Base-by-base conservation (phyloP, 2,329 filamentous ascomycete genomes). In the Aspergillus candidus region DNA sequence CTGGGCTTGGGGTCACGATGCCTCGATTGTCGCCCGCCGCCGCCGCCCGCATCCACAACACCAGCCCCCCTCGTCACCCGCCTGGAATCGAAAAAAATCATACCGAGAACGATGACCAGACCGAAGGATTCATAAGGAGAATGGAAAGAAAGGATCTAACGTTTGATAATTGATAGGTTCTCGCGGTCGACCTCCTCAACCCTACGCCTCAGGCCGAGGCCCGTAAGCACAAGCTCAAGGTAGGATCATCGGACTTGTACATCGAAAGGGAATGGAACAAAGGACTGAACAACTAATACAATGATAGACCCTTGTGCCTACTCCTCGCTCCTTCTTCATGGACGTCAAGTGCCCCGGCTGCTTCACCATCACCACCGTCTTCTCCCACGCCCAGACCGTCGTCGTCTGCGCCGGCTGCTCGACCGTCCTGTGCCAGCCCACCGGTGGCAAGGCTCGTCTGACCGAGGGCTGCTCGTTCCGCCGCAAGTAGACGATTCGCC, bases 141-240 rank as follows among this genome's bases (percentile, higher is more conserved):
- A 60, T 44, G 45, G 30, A 50, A 45, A 35, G 44, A 43, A 43
- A 46, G 22, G 22, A 27, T 27, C 22, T 27, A 27, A 27, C 22
- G 22, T 44, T 41, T 38, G 33, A 22, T 27, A 32, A 32, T 7
- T 3, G 46, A 60, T 71, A 97, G 93, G 91, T 97, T 94, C 89
- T 98, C 86, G 93, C 93, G 76, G 88, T 97, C 82, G 93, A 98
- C 83, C 90, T 98, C 70, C 86, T 98, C 77, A 97, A 98, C 88
- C 93, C 93, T 72, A 87, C 86, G 72, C 86, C 91, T 77, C 88
- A 88, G 76, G 84, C 91, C 75, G 93, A 98, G 86, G 89, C 89
- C 71, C 88, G 89, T 80, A 97, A 97, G 87, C 93, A 98, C 88
- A 98, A 98, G 88, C 88, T 98, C 75, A 98, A 98, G 89, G 89